These are phyloP conservation scores for Cladophialophora exuberans DNA, from an alignment of 2,329 filamentous ascomycete species.

Conservation along the genomic window DNA sequence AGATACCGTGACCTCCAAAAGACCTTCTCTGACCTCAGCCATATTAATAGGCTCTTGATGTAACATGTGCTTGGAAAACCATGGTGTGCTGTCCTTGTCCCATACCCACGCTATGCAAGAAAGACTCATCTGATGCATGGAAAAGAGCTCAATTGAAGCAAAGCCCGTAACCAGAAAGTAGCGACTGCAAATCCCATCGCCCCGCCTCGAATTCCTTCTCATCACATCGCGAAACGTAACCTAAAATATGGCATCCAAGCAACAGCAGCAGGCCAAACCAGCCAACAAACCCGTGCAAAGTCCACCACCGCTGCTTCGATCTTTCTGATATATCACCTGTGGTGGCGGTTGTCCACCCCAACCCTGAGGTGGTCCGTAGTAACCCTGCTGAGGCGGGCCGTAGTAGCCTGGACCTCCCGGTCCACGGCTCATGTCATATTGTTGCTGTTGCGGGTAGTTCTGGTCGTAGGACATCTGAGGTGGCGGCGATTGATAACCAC, in stretches of 20 bases:
- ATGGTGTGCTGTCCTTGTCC: background rate
- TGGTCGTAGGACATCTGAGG: slow-evolving; percentile 17
- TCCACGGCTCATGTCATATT: slow-evolving; percentile 29
- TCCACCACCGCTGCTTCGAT: slow-evolving; percentile 40
- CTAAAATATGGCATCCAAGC: slow-evolving; percentile 52
- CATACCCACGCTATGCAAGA: slow-evolving; percentile 5
- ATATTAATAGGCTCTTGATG: too few relatives aligned
- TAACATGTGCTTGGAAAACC: background rate
- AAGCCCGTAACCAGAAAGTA: background rate
- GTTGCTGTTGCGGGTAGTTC: slow-evolving; percentile 28
- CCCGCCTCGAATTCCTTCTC: background rate
- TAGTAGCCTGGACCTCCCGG: slow-evolving; percentile 10
- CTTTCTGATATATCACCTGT: slow-evolving; percentile 42
- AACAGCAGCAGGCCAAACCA: slow-evolving; percentile 54
- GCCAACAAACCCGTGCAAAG: slow-evolving; percentile 53
- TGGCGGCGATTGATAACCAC: slow-evolving; percentile 20
- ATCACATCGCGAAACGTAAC: background rate
- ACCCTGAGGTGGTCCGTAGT: slow-evolving; percentile 24
- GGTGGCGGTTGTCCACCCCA: slow-evolving; percentile 39
- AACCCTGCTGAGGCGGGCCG: slow-evolving; percentile 4
- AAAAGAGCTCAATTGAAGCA: background rate
- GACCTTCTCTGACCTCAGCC: too few relatives aligned
- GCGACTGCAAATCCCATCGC: background rate
- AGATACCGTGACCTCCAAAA: too few relatives aligned
- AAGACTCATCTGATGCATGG: background rate